Evolutionary conservation across 805 yeast genomes (phyloP).

Genomic region (Teunomyces gatunensis): DNA sequence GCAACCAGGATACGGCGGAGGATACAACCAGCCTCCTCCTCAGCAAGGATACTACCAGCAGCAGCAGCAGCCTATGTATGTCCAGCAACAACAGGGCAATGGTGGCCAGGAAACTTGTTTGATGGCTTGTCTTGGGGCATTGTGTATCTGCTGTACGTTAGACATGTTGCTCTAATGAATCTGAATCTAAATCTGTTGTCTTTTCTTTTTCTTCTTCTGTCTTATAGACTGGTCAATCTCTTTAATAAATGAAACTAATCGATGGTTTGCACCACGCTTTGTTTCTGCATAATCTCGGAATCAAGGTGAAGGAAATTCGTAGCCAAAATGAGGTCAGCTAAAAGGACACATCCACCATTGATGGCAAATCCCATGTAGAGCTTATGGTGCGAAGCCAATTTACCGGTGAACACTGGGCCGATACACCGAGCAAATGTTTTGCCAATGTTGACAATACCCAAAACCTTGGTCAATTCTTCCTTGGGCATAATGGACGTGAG

Average conservation of each 20-base stretch:
- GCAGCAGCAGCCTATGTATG: constrained; percentile 45
- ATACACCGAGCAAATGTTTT: constrained; percentile 81
- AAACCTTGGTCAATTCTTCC: constrained; percentile 65
- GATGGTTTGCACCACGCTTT: constrained; percentile 1
- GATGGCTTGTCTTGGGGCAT: constrained; percentile 38
- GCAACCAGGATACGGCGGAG: constrained; percentile 16
- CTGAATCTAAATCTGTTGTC: too few relatives aligned
- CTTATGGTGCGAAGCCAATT: constrained; percentile 51
- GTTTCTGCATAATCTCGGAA: constrained; percentile 20
- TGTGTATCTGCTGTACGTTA: constrained; percentile 37
- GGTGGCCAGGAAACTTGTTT: constrained; percentile 33
- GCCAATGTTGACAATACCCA: constrained; percentile 84
- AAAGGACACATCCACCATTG: constrained; percentile 48
- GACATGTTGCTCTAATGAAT: constrained; percentile 21
- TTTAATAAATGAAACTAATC: neutral
- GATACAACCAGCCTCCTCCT: constrained; percentile 15
- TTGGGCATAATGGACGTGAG: constrained; percentile 64
- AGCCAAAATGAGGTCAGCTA: constrained; percentile 47
- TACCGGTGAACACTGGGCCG: constrained; percentile 81
- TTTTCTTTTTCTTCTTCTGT: neutral
- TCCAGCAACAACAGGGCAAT: constrained; percentile 35
- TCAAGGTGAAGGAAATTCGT: constrained; percentile 43
- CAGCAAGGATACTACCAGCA: constrained; percentile 36
- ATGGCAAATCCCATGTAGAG: constrained; percentile 54
- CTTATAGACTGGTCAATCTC: neutral